A percentile compares a stretch with the other conserved stretches of the same genome.
These are phyloP conservation scores for Astragalus glycyphyllos DNA, from an alignment of 306 rosid genomes.

Conservation along the genomic window DNA sequence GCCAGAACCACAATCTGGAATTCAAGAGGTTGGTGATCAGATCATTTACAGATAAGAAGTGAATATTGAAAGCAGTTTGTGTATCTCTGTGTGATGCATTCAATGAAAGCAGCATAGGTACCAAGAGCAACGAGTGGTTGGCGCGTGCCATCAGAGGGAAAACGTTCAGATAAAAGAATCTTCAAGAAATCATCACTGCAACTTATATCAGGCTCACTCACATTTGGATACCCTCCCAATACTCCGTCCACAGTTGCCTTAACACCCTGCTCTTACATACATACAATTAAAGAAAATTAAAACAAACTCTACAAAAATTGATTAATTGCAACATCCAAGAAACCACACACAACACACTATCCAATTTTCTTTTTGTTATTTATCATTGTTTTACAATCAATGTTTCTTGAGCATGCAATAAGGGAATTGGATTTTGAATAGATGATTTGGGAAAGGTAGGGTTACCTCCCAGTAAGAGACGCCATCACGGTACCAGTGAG, in stretches of 20 bases:
- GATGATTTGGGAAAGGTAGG: background rate
- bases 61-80: background rate
- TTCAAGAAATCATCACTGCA: slow-evolving; percentile 84
- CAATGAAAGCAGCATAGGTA: slow-evolving; percentile 35
- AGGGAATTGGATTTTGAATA: background rate
- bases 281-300: slow-evolving; percentile 14
- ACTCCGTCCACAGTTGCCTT: slow-evolving; percentile 91
- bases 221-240: slow-evolving; percentile 79
- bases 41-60: slow-evolving; percentile 15
- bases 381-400: background rate
- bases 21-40: slow-evolving; percentile 29
- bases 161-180: slow-evolving; percentile 61
- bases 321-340: slow-evolving; percentile 1
- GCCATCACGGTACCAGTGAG: slow-evolving; percentile 80
- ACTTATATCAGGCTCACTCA: slow-evolving; percentile 69
- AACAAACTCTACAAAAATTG: slow-evolving; percentile 1
- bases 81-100: background rate
- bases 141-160: slow-evolving; percentile 48
- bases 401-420: background rate
- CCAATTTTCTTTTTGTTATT: background rate
- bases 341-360: background rate
- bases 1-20: slow-evolving; percentile 98
- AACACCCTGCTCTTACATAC: slow-evolving; percentile 59
- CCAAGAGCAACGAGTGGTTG: slow-evolving; percentile 86
- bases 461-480: slow-evolving; percentile 90